Percentiles rank a stretch among this genome's conserved stretches.
phyloP scores from a whole-genome alignment of 1,139 yeast species.

The Lodderomyces oxycetoniae region DNA sequence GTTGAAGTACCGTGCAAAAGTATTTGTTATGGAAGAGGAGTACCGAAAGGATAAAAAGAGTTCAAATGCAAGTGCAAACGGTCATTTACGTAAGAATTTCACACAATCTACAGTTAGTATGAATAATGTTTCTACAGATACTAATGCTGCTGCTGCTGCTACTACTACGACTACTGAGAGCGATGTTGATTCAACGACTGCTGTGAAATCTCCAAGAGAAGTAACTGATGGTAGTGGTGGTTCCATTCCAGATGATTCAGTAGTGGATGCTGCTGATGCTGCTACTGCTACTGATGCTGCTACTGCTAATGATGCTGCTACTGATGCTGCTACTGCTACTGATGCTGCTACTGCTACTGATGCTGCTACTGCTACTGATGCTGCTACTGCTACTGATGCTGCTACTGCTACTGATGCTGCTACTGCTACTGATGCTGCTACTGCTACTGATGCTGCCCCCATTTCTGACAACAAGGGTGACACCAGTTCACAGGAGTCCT shows the following conservation, averaged over 20 bases:
- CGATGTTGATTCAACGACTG: conserved; percentile 35
- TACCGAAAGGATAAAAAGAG: conserved; percentile 47
- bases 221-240: neutral
- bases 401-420: conserved; percentile 1
- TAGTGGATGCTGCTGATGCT: neutral
- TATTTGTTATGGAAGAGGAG: conserved; percentile 95
- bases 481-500: conserved; percentile 1
- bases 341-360: neutral
- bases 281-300: conserved; percentile 4
- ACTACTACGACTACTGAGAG: conserved; percentile 4
- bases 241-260: conserved; percentile 5
- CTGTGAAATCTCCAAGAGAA: conserved; percentile 32
- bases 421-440: neutral
- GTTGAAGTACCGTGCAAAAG: conserved; percentile 70
- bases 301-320: neutral
- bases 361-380: neutral
- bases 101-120: conserved; percentile 15
- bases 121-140: conserved; percentile 1
- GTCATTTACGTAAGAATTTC: conserved; percentile 17
- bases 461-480: conserved; percentile 5
- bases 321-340: neutral
- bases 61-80: conserved; percentile 13
- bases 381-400: conserved; percentile 3
- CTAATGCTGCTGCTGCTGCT: conserved; percentile 3
- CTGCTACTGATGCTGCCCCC: conserved; percentile 1